Base-by-base conservation (phyloP, 139 green algal genomes). In the Micractinium conductrix region DNA sequence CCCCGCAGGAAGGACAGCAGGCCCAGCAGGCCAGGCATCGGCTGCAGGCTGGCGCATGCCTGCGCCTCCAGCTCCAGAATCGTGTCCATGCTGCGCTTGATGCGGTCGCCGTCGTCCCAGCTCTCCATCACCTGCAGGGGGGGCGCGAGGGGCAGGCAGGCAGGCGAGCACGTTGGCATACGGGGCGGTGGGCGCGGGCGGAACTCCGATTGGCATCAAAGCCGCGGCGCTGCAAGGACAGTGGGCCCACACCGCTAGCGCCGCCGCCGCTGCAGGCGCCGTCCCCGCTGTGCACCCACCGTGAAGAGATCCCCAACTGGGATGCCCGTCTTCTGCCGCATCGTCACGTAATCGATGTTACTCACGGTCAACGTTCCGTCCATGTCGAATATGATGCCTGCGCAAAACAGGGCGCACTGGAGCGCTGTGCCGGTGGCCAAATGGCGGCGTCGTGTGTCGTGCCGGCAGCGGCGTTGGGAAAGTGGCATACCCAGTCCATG, bases 61-160 rank as follows among this genome's bases (percentile, higher is more conserved):
- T 91, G 80, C 16, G 91, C 92, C 88, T 96, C 93, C 62, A 96
- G 93, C 44, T 95, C 89, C 60, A 96, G 87, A 44, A 96, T 96
- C 1, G 90, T 71, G 43, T 88, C 87, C 80, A 37, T 84, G 60
- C 38, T 80, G 37, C 53, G 26, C 33, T 60, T 42, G 58, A 89
- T 89, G 53, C 74, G 62, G 35, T 87, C 67, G 28, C 83, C 74
- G 22, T 92, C 85, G 28, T 87, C 65, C 92, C 92, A 95, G 0
- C 80, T 55, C 88, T 96, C 93, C 89, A 96, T 93, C 37, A 93
- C 91, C 75, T 81, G 75, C 19, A 38, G 6, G 4, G 37, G 28
- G 5, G 12, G 71, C 3, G 43, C 2, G 28, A 30, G n/a, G n/a
- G n/a, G n/a, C n/a, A n/a, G n/a, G n/a, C n/a, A n/a, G n/a, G n/a